Percentiles rank a stretch among this genome's conserved stretches.
Evolutionary conservation across 2,329 filamentous ascomycete genomes (phyloP).

Genomic region (Penicillium sp.): DNA sequence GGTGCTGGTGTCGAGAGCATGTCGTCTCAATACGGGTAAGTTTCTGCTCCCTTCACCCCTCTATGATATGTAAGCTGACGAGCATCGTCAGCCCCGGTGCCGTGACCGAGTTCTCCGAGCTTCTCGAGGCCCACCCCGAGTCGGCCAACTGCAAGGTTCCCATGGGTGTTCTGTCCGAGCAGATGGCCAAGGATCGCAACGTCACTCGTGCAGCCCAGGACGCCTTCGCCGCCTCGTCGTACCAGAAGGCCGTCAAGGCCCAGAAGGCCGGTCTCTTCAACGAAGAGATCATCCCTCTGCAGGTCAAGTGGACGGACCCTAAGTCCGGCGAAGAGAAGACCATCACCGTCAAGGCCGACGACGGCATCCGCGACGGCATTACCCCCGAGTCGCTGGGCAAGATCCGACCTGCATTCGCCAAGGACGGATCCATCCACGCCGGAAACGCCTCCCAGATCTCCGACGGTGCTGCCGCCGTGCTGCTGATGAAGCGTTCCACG

Average conservation of each 20-base stretch:
- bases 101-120: conserved; percentile 84
- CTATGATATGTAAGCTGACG: background rate
- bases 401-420: conserved; percentile 81
- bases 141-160: conserved; percentile 93
- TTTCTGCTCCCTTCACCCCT: conserved; percentile 6
- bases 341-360: conserved; percentile 74
- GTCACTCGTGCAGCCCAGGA: conserved; percentile 70
- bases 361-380: conserved; percentile 76
- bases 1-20: conserved; percentile 96
- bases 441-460: conserved; percentile 94
- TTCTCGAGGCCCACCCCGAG: conserved; percentile 70
- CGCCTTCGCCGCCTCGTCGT: conserved; percentile 84
- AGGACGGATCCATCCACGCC: conserved; percentile 87
- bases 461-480: conserved; percentile 86
- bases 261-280: conserved; percentile 85
- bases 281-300: conserved; percentile 79
- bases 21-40: conserved; percentile 79
- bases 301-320: conserved; percentile 77
- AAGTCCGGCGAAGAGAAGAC: conserved; percentile 79
- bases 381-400: conserved; percentile 82
- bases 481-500: conserved; percentile 88
- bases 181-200: conserved; percentile 80
- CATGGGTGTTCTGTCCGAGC: conserved; percentile 87
- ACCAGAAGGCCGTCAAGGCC: conserved; percentile 78
- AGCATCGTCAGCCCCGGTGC: conserved; percentile 70